Conservation (phyloP, 352 stramenopile genomes). For the Globisporangium irregulare region DNA sequence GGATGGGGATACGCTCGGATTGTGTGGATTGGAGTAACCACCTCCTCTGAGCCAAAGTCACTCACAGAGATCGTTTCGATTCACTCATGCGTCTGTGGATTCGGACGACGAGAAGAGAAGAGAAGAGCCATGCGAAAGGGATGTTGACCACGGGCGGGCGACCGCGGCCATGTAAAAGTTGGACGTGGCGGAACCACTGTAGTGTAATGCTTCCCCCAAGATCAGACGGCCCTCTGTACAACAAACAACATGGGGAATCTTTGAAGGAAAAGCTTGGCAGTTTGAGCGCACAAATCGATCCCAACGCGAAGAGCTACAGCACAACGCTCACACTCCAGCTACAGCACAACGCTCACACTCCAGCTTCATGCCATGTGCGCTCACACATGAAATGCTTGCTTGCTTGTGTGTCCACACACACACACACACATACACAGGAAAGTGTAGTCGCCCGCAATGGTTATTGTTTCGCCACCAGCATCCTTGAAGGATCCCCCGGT, state of each 20-base stretch:
- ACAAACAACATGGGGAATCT: neutral
- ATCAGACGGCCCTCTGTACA: neutral
- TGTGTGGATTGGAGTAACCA: neutral
- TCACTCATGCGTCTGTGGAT: neutral
- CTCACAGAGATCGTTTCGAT: neutral
- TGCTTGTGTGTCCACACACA: too few relatives aligned
- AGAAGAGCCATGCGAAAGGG: neutral
- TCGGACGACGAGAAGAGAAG: too few relatives aligned
- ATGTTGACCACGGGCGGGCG: neutral
- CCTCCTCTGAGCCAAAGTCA: neutral
- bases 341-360: too few relatives aligned
- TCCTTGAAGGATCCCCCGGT: neutral
- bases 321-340: too few relatives aligned
- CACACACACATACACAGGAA: neutral
- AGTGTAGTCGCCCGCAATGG: neutral
- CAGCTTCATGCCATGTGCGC: too few relatives aligned
- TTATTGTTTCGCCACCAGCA: neutral
- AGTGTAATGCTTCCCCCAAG: neutral
- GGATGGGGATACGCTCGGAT: neutral
- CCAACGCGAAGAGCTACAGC: too few relatives aligned
- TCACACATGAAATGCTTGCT: too few relatives aligned
- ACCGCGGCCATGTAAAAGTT: conserved; percentile 1
- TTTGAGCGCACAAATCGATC: too few relatives aligned
- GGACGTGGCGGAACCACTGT: neutral
- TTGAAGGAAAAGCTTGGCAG: neutral